phyloP scores from a whole-genome alignment of 495 filamentous ascomycete species.

The Penicillium turbatum region DNA sequence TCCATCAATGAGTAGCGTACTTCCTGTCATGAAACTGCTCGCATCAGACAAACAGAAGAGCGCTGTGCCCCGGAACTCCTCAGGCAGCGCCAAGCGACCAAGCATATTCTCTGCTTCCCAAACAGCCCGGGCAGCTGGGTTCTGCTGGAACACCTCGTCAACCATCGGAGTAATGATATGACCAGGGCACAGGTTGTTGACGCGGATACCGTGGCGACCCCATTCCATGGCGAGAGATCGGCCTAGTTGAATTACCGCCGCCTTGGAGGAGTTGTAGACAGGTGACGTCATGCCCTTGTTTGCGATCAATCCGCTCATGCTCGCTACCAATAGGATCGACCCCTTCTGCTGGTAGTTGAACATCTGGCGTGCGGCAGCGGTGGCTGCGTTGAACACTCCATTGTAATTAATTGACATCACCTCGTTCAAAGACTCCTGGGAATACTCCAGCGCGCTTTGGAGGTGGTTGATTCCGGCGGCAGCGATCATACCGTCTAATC shows the following conservation, averaged over 20 bases:
- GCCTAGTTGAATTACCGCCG: conserved; percentile 61
- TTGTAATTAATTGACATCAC: conserved; percentile 74
- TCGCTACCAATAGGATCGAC: conserved; percentile 69
- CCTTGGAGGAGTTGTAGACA: conserved; percentile 68
- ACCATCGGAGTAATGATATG: conserved; percentile 75
- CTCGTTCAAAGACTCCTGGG: conserved; percentile 56
- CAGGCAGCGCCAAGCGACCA: conserved; percentile 55
- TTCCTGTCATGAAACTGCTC: conserved; percentile 69
- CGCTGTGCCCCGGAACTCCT: conserved; percentile 64
- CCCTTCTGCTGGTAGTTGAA: conserved; percentile 55
- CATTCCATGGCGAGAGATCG: conserved; percentile 69
- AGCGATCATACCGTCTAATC: conserved; percentile 75
- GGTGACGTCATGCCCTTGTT: conserved; percentile 66
- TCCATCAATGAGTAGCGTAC: conserved; percentile 57
- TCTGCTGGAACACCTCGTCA: conserved; percentile 59
- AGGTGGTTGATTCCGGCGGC: conserved; percentile 78
- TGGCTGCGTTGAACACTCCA: conserved; percentile 72
- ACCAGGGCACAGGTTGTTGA: conserved; percentile 64
- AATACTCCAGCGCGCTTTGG: conserved; percentile 64
- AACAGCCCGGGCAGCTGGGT: conserved; percentile 51
- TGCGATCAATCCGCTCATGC: conserved; percentile 76
- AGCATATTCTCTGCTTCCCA: conserved; percentile 72
- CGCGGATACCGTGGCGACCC: conserved; percentile 61
- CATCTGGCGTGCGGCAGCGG: conserved; percentile 74
- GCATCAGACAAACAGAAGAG: conserved; percentile 60